Evolutionary conservation across 140 eudicot species (phyloP).

Genomic region (Flaveria floridana): DNA sequence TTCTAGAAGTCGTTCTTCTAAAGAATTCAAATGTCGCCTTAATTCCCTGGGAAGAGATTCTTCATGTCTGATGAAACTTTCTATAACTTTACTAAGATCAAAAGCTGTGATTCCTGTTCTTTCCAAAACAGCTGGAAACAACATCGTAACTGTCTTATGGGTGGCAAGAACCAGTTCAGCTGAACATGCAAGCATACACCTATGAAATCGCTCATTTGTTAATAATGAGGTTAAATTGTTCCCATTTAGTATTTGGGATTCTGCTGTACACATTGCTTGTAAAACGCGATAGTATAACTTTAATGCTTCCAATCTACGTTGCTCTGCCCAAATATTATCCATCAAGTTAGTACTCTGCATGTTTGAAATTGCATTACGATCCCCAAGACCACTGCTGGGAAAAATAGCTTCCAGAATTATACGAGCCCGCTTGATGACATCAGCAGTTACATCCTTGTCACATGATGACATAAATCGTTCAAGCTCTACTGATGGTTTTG

Average conservation of each 20-base stretch:
- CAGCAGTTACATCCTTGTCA: constrained; percentile 69
- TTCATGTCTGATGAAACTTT: constrained; percentile 89
- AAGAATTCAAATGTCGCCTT: constrained; percentile 81
- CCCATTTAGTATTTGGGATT: constrained; percentile 70
- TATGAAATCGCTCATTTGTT: constrained; percentile 87
- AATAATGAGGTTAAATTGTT: constrained; percentile 77
- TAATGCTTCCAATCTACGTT: constrained; percentile 75
- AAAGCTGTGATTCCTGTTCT: constrained; percentile 94
- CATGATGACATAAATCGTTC: constrained; percentile 64
- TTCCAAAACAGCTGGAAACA: constrained; percentile 96
- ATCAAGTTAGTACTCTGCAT: constrained; percentile 58
- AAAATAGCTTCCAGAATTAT: constrained; percentile 89
- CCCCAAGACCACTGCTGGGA: constrained; percentile 77
- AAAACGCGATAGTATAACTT: constrained; percentile 83
- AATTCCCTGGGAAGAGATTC: constrained; percentile 90
- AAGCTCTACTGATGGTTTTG: constrained; percentile 67
- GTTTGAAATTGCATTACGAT: constrained; percentile 44
- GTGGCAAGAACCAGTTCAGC: constrained; percentile 98
- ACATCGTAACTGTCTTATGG: constrained; percentile 92
- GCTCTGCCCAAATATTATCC: constrained; percentile 95
- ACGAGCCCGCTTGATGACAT: constrained; percentile 73
- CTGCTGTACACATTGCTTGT: constrained; percentile 93
- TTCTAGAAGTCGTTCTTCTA: constrained; percentile 91
- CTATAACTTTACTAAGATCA: constrained; percentile 97
- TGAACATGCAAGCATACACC: constrained; percentile 98